Conservation (phyloP, 2,329 filamentous ascomycete species). For the Fusarium avenaceum region DNA sequence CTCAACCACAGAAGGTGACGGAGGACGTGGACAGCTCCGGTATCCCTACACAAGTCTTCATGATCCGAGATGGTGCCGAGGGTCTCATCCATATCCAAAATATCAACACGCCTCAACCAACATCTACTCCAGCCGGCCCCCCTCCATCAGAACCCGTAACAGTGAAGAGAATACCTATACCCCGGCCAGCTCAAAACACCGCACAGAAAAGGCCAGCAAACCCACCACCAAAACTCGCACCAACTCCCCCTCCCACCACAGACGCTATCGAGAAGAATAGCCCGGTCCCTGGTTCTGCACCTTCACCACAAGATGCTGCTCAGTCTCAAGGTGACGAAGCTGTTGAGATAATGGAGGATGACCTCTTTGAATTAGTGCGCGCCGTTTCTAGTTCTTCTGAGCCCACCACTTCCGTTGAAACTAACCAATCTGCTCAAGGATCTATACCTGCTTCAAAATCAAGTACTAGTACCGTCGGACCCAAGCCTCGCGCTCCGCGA, state of each 20-base stretch:
- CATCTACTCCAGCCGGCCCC: constrained; percentile 38
- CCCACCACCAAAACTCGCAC: constrained; percentile 47
- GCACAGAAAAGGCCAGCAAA: constrained; percentile 40
- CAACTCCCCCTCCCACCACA: constrained; percentile 58
- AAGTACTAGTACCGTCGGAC: constrained; percentile 21
- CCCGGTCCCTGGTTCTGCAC: constrained; percentile 39
- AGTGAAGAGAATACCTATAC: constrained; percentile 32
- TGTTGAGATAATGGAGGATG: constrained; percentile 26
- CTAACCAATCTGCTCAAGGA: constrained; percentile 35
- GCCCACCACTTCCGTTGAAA: constrained; percentile 37
- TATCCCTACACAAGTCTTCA: constrained; percentile 61
- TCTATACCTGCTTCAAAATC: constrained; percentile 32
- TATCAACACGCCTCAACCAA: constrained; percentile 51
- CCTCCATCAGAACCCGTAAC: constrained; percentile 41
- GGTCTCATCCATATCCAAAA: constrained; percentile 55
- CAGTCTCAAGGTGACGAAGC: constrained; percentile 20
- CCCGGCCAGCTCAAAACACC: constrained; percentile 21
- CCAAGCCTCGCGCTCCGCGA: constrained; percentile 43
- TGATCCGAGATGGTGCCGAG: constrained; percentile 54
- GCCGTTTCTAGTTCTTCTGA: constrained; percentile 40
- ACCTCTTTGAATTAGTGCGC: constrained; percentile 41
- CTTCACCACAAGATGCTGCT: constrained; percentile 19
- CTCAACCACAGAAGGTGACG: constrained; percentile 38
- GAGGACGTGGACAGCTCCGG: constrained; percentile 54
- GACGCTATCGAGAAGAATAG: constrained; percentile 55